Conservation (phyloP, 2,329 filamentous ascomycete genomes). For the Plenodomus lindquistii region DNA sequence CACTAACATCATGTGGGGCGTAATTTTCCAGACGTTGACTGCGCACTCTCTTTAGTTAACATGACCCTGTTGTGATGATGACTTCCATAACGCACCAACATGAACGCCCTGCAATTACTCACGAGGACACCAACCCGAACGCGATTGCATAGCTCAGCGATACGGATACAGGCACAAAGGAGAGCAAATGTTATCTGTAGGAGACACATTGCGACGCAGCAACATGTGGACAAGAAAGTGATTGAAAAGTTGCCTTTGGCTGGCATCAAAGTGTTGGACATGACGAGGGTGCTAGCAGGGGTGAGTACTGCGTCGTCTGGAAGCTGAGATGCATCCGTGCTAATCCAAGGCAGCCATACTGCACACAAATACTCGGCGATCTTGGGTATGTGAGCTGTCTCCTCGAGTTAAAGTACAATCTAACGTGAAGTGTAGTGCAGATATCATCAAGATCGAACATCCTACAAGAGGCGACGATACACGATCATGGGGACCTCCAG, state of each 20-base stretch:
- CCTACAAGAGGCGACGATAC: constrained; percentile 91
- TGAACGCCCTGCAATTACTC: constrained; percentile 17
- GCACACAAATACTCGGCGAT: constrained; percentile 94
- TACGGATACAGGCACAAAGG: constrained; percentile 1
- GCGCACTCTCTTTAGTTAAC: constrained; percentile 18
- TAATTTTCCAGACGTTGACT: constrained; percentile 3
- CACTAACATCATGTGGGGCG: constrained; percentile 38
- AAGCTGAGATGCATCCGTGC: background rate
- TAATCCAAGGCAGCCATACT: constrained; percentile 74
- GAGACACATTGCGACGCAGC: constrained; percentile 47
- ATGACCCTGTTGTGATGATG: constrained; percentile 6
- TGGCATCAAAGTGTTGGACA: constrained; percentile 87
- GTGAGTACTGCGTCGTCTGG: constrained; percentile 57
- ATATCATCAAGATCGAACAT: constrained; percentile 96
- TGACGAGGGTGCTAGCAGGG: constrained; percentile 93
- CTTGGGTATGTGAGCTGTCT: constrained; percentile 67
- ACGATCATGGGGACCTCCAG: constrained; percentile 92
- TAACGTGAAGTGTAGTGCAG: constrained; percentile 63
- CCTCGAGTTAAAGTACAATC: background rate
- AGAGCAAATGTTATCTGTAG: constrained; percentile 17
- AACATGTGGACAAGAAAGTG: constrained; percentile 34
- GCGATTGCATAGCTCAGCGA: constrained; percentile 1
- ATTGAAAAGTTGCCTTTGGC: constrained; percentile 69
- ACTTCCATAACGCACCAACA: constrained; percentile 9
- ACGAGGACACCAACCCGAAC: constrained; percentile 5